Evolutionary conservation across 2,329 filamentous ascomycete species (phyloP).

Genomic region (Apiospora rasikravindrae): DNA sequence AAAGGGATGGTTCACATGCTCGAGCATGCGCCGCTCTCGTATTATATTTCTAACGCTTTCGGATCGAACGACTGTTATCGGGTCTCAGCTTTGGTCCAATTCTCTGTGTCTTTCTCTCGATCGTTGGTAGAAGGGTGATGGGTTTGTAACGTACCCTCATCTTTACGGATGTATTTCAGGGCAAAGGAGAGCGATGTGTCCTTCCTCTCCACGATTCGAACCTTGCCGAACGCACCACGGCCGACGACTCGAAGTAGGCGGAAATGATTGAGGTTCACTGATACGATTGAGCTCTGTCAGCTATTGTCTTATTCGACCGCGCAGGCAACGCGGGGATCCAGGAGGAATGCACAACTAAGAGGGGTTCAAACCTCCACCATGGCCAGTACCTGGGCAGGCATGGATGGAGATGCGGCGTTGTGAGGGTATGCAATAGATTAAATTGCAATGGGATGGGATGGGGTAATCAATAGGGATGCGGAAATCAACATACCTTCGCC

Average conservation of each 20-base stretch:
- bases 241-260: conserved; percentile 93
- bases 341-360: conserved; percentile 1
- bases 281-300: conserved; percentile 25
- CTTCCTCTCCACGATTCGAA: conserved; percentile 97
- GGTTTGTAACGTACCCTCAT: conserved; percentile 75
- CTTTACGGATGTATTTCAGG: conserved; percentile 97
- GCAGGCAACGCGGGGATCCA: conserved; percentile 6
- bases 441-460: background rate
- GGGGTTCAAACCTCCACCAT: conserved; percentile 8
- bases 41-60: conserved; percentile 99
- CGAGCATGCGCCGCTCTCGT: conserved; percentile 94
- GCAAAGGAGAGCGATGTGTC: conserved; percentile 94
- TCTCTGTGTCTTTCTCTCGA: conserved; percentile 4
- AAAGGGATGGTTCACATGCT: conserved; percentile 97
- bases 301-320: background rate
- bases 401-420: conserved; percentile 2
- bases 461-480: conserved; percentile 23
- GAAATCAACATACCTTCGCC: conserved; percentile 77
- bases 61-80: conserved; percentile 80
- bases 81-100: background rate
- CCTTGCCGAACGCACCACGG: conserved; percentile 97
- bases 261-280: conserved; percentile 98
- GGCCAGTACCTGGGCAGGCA: background rate
- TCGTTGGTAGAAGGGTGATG: background rate
- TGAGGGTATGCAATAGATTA: background rate